Base-by-base conservation (phyloP, 345 rosid genomes). In the Luvunga scandens region DNA sequence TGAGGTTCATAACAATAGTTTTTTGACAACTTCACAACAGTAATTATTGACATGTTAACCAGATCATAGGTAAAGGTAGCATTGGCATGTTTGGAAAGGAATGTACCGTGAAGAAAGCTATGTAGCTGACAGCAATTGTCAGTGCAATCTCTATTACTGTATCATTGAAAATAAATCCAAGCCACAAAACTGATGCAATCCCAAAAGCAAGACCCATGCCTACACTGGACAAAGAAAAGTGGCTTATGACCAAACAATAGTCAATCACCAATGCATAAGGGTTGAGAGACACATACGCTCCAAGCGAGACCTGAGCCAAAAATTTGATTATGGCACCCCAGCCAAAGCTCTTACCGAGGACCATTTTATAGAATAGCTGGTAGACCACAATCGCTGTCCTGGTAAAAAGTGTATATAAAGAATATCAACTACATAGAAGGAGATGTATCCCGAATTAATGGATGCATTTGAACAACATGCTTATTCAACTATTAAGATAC, bases 311-410 rank as follows among this genome's bases (percentile, higher is more conserved):
- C 87, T 87, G 82, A 16, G 87, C 10, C 83, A 96, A 86, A 88
- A 88, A 96, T 84, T 79, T 90, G 78, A 92, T 24, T 79, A 96
- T 90, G 66, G 89, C 80, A 66, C 45, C 86, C 92, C 88, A 81
- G 57, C 55, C 86, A 82, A 82, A 89, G 78, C 83, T 89, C 75
- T 84, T 36, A 14, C 98, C 99, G 73, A 89, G 82, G 75, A 90
- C 97, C 95, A 96, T 92, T 82, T 87, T 92, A 73, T 48, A 91
- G 85, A 96, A 92, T 75, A 96, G 83, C 88, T 96, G 99, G 79
- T 87, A 96, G 83, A 94, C 94, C 88, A 94, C 99, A 79, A 96
- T 94, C 28, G 97, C 97, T 62, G 94, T 92, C 87, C 99, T 96
- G 95, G 59, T 86, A 21, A 77, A 67, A 80, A 71, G 72, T 12